Conservation (phyloP, 2,329 filamentous ascomycete genomes). For the Arthroderma sp. region DNA sequence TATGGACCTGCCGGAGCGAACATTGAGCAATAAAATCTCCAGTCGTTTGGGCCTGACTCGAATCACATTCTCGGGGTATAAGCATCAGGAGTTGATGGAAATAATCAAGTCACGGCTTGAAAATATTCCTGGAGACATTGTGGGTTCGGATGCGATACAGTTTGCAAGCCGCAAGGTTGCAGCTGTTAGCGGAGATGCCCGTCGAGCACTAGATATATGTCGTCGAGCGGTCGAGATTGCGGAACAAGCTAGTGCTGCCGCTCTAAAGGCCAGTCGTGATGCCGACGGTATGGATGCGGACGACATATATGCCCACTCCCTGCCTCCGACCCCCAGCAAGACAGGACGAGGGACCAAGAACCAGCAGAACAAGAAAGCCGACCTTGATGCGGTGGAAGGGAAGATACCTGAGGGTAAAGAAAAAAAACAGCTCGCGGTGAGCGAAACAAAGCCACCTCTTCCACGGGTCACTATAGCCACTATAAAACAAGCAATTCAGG, state of each 20-base stretch:
- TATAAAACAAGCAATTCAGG: conserved; percentile 85
- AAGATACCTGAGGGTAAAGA: conserved; percentile 6
- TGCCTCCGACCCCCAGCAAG: conserved; percentile 34
- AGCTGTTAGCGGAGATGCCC: conserved; percentile 85
- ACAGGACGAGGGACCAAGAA: conserved; percentile 14
- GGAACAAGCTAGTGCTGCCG: conserved; percentile 51
- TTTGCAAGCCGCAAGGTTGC: conserved; percentile 95
- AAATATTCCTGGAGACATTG: conserved; percentile 76
- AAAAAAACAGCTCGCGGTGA: conserved; percentile 4
- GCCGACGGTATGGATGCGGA: conserved; percentile 9
- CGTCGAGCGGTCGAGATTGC: conserved; percentile 88
- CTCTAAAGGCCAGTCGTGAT: conserved; percentile 5
- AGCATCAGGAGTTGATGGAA: conserved; percentile 89
- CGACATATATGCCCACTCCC: conserved; percentile 21
- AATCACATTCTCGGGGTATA: conserved; percentile 95
- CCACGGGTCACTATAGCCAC: conserved; percentile 77
- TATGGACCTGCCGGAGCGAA: conserved; percentile 94
- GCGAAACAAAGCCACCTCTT: conserved; percentile 8
- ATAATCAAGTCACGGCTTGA: conserved; percentile 92
- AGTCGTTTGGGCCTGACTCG: conserved; percentile 78
- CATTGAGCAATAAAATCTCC: conserved; percentile 95
- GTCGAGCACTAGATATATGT: conserved; percentile 88
- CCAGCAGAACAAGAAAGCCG: conserved; percentile 8
- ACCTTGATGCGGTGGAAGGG: conserved; percentile 7
- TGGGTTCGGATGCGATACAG: conserved; percentile 85